Base-by-base conservation (phyloP, 768 basidiomycete genomes). In the Suillus decipiens region DNA sequence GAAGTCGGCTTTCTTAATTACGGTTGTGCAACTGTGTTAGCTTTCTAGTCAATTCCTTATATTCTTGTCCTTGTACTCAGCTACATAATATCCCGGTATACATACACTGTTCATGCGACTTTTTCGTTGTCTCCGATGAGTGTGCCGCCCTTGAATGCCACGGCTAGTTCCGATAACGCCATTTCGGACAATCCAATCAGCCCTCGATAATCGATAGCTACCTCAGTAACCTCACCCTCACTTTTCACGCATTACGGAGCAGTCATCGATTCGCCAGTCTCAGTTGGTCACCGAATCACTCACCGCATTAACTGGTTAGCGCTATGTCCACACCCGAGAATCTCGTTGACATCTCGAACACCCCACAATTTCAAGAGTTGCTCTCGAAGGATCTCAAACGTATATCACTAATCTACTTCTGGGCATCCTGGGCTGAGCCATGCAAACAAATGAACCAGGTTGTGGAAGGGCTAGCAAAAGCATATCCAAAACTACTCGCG, bases 371-470 rank as follows among this genome's bases (percentile, higher is more conserved):
- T 77, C 86, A 93, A 73, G 71, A 78, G 8, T 76, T 92, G 10
- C 86, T 98, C 54, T 88, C 87, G 0, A 71, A 76, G 24, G 96
- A 99, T 76, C 85, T 99, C 39, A 76, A 84, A 22, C 81, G 92
- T 24, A 84, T 96, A 28, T 95, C 95, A 5, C 80, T 96, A 42
- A 87, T 97, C 72, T 93, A 92, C 78, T 99, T 98, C 75, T 96
- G 95, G 91, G 93, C 96, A 48, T 80, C 86, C 76, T 91, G 94
- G 93, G 97, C 95, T 0, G 90, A 86, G 65, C 95, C 95, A 45
- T 99, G 96, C 81, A 82, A 83, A 69, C 84, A 89, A 69, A 96
- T 97, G 90, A 95, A 95, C 78, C 80, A 87, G 50, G 86, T 95
- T 37, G 85, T 91, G 19, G 64, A 70, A 10, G 90, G 92, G 69